Conservation (phyloP, 2,329 filamentous ascomycete genomes). For the Fusarium sp. region DNA sequence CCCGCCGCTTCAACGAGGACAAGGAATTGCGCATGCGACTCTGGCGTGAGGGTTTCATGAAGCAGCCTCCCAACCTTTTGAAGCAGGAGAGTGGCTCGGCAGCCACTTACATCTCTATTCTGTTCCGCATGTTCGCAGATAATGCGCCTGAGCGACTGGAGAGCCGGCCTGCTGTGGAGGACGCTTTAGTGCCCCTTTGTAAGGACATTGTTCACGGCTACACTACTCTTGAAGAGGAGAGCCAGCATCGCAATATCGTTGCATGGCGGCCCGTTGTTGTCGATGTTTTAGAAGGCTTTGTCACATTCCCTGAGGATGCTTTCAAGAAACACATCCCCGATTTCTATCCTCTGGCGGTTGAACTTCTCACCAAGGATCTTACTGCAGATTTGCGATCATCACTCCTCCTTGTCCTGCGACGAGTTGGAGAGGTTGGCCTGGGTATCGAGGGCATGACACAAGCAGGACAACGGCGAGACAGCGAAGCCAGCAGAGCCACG, state of each 20-base stretch:
- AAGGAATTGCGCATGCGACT: constrained; percentile 93
- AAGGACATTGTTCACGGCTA: constrained; percentile 92
- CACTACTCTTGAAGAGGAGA: constrained; percentile 89
- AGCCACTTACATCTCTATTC: constrained; percentile 92
- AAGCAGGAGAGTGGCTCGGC: constrained; percentile 96
- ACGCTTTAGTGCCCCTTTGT: constrained; percentile 91
- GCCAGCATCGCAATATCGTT: constrained; percentile 94
- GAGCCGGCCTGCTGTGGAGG: constrained; percentile 84
- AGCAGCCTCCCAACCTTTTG: constrained; percentile 94
- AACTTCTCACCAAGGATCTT: constrained; percentile 84
- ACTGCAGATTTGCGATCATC: constrained; percentile 80
- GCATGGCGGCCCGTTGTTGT: constrained; percentile 98
- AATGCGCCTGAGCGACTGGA: constrained; percentile 82
- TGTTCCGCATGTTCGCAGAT: constrained; percentile 98
- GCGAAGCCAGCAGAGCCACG: constrained; percentile 49
- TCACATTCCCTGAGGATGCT: constrained; percentile 79
- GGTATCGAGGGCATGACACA: constrained; percentile 63
- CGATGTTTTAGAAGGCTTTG: constrained; percentile 93
- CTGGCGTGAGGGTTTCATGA: constrained; percentile 99
- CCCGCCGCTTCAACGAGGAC: constrained; percentile 96
- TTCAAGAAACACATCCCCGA: constrained; percentile 82
- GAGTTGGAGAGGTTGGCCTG: constrained; percentile 81
- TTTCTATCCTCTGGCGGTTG: constrained; percentile 88
- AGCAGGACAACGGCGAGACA: constrained; percentile 51
- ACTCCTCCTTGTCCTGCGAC: constrained; percentile 78